A percentile compares a stretch with the other conserved stretches of the same genome.
phyloP scores from a whole-genome alignment of 345 rosid genomes.

The Eucalyptus pumila region DNA sequence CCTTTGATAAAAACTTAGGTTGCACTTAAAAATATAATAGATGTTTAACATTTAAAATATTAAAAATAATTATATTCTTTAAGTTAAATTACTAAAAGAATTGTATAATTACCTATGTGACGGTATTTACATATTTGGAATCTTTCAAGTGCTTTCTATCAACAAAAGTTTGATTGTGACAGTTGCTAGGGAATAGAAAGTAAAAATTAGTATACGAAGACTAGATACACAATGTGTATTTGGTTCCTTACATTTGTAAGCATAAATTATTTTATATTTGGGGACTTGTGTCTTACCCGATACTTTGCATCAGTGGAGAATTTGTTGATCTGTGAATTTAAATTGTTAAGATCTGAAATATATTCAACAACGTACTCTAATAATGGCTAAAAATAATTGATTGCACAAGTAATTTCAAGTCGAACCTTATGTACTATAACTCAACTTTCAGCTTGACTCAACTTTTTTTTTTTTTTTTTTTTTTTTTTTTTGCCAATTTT shows the following conservation, averaged over 20 bases:
- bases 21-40: no score
- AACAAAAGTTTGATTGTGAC: rapidly evolving
- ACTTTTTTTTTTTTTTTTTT: background rate
- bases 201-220: no score
- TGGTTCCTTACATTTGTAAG: background rate
- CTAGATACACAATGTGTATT: rapidly evolving
- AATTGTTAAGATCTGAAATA: background rate
- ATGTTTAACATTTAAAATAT: no score
- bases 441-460: background rate
- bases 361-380: no score
- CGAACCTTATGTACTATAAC: background rate
- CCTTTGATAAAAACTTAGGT: no score
- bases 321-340: background rate
- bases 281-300: rapidly evolving
- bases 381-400: background rate
- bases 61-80: no score
- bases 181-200: no score
- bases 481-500: rapidly evolving
- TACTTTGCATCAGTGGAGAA: background rate
- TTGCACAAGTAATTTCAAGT: background rate
- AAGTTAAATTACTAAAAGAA: no score
- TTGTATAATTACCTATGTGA: no score
- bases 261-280: rapidly evolving
- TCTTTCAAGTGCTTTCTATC: rapidly evolving
- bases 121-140: rapidly evolving